Base-by-base conservation (phyloP, 2,329 filamentous ascomycete genomes). In the Myriosclerotinia curreyana region DNA sequence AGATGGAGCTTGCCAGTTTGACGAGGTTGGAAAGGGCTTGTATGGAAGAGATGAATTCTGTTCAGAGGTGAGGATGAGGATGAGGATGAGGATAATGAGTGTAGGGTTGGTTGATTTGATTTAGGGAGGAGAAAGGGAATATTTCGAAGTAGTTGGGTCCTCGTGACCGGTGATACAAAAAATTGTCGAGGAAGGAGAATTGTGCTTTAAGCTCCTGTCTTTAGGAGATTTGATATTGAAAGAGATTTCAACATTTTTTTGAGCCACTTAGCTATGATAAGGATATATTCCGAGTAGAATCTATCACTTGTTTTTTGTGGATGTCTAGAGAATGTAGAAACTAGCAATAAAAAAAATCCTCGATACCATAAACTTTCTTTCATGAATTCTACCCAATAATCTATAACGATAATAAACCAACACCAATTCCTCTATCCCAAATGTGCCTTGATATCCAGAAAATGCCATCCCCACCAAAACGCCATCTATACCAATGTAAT, bases 141-240 rank as follows among this genome's bases (percentile, higher is more conserved):
- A 20, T 96, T 80, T 96, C 81, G 73, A 96, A 96, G 78, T 96
- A 96, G 78, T 97, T 97, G 72, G 28, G 28, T 31, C 28, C 5
- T 31, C 28, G 28, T 31, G 28, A 1, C 92, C 92, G 73, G 96
- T 95, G 59, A 97, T 82, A 93, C 93, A 97, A 17, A 17, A 97
- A 82, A 64, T 31, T 31, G 28, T 31, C 1, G 28, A 31, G 28
- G 28, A n/a, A 46, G 28, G 15, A 46, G 2, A 15, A 12, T 22
- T 46, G 31, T 25, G 14, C 22, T 25, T 56, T 36, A 9, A 36
- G 50, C 31, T 22, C 8, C 15, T 17, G n/a, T 51, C 49, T 20
- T 7, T 1, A n/a, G 15, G 17, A 44, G 42, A 46, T 31, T 8
- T 8, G 20, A 9, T 12, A n/a, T 22, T n/a, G 22, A 17, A n/a